A percentile compares a stretch with the other conserved stretches of the same genome.
Conservation (phyloP, 2,329 filamentous ascomycete species). For the Purpureocillium takamizusanense region DNA sequence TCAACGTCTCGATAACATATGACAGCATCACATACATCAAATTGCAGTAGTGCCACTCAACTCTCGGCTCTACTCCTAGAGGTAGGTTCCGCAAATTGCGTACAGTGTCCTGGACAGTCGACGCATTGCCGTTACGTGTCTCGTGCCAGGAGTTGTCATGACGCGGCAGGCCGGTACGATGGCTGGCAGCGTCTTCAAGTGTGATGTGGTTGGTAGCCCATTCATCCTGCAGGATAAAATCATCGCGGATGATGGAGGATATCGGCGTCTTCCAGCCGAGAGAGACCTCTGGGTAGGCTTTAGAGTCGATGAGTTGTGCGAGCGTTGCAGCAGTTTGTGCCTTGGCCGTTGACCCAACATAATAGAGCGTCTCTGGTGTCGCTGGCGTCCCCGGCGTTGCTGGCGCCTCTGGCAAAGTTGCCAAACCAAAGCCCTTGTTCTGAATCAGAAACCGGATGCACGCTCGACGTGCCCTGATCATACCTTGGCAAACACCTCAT, state of each 20-base stretch:
- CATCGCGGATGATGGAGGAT: constrained; percentile 34
- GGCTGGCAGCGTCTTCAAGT: constrained; percentile 42
- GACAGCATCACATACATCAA: constrained; percentile 35
- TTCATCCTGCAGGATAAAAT: constrained; percentile 38
- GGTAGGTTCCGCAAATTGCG: constrained; percentile 35
- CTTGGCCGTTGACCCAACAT: constrained; percentile 47
- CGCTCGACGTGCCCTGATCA: background rate
- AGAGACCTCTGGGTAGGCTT: constrained; percentile 13
- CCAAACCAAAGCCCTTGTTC: constrained; percentile 17
- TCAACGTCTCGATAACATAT: constrained; percentile 33
- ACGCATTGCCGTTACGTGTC: constrained; percentile 18
- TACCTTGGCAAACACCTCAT: constrained; percentile 16
- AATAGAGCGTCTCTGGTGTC: constrained; percentile 39
- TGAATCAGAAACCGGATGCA: constrained; percentile 6
- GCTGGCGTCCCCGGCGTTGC: constrained; percentile 8
- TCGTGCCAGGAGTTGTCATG: constrained; percentile 22
- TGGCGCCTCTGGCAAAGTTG: constrained; percentile 18
- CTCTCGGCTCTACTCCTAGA: constrained; percentile 31
- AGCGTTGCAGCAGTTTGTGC: constrained; percentile 41
- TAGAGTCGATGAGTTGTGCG: constrained; percentile 38
- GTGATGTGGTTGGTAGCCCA: constrained; percentile 38
- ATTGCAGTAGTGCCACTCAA: constrained; percentile 38
- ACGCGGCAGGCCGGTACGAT: constrained; percentile 38
- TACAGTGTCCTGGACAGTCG: constrained; percentile 23
- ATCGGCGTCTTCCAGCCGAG: constrained; percentile 38